These are phyloP conservation scores for Daldinia loculata DNA, from an alignment of 495 filamentous ascomycete genomes.

Conservation along the genomic window DNA sequence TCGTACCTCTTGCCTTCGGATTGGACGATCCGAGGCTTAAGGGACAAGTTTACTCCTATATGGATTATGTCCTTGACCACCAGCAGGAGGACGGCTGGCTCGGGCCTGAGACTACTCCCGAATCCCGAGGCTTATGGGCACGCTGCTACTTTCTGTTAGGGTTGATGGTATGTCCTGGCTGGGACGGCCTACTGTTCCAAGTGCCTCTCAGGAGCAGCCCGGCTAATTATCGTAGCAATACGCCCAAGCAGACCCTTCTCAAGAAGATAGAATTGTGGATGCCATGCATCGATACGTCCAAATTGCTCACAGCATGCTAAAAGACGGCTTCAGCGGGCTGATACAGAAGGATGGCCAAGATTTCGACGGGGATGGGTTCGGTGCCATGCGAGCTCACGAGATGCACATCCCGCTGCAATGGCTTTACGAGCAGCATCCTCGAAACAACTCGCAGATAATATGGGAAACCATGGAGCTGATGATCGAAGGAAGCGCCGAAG, in stretches of 20 bases:
- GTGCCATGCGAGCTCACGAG: constrained; percentile 59
- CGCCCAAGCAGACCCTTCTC: constrained; percentile 56
- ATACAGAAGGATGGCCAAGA: constrained; percentile 53
- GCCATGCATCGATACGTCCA: constrained; percentile 51
- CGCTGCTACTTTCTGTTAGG: constrained; percentile 63
- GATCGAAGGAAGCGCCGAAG: constrained; percentile 43
- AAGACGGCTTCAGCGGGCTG: constrained; percentile 60
- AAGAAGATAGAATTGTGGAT: constrained; percentile 50
- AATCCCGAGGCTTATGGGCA: constrained; percentile 63
- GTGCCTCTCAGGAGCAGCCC: constrained; percentile 22
- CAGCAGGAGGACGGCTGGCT: constrained; percentile 70
- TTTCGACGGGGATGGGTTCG: constrained; percentile 55
- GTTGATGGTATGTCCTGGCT: constrained; percentile 48
- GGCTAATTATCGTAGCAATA: constrained; percentile 56
- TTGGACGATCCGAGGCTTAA: constrained; percentile 65
- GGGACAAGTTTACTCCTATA: constrained; percentile 58
- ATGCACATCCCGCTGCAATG: constrained; percentile 63
- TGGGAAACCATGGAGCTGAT: constrained; percentile 50
- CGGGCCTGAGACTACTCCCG: constrained; percentile 60
- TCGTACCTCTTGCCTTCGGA: constrained; percentile 70
- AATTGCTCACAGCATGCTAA: constrained; percentile 62
- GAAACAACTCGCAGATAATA: constrained; percentile 44
- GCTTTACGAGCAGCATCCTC: constrained; percentile 60
- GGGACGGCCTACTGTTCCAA: not conserved
- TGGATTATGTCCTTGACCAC: constrained; percentile 60